Percentiles rank a stretch among this genome's conserved stretches.
Evolutionary conservation across 257 asterid species (phyloP).

Genomic region (Solanum virginianum): DNA sequence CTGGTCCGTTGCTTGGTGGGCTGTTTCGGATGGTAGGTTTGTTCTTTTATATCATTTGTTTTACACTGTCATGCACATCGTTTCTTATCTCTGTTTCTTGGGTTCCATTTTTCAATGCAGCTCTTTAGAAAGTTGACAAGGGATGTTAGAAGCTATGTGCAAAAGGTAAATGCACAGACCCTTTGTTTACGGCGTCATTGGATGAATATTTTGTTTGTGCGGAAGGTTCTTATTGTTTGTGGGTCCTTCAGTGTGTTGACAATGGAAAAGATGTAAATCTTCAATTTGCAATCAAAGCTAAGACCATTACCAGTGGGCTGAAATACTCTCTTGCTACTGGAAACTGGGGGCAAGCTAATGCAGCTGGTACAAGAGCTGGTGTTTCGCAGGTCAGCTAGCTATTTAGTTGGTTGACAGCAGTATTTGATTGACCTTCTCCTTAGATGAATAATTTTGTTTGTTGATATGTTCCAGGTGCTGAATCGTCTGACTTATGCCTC

Average conservation of each 20-base stretch:
- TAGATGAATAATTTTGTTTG: neutral
- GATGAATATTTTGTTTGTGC: constrained; percentile 2
- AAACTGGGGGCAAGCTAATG: constrained; percentile 99
- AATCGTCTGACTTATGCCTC: constrained; percentile 98
- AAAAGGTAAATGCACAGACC: constrained; percentile 48
- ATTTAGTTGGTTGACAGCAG: neutral
- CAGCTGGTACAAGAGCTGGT: constrained; percentile 98
- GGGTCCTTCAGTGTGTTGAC: constrained; percentile 68
- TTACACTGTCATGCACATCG: neutral
- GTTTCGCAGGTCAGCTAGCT: constrained; percentile 74
- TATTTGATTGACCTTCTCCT: neutral
- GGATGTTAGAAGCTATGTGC: constrained; percentile 91
- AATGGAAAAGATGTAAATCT: constrained; percentile 94
- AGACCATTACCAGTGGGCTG: constrained; percentile 94
- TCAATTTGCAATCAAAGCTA: constrained; percentile 97
- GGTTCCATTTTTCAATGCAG: constrained; percentile 31
- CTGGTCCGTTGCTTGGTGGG: constrained; percentile 97
- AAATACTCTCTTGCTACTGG: constrained; percentile 97
- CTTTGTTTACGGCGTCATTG: neutral
- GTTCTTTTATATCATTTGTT: neutral
- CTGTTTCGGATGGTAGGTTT: constrained; percentile 80
- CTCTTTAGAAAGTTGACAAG: constrained; percentile 89
- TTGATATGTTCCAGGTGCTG: constrained; percentile 53
- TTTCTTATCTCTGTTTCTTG: neutral
- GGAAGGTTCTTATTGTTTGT: neutral